Evolutionary conservation across 108 stramenopile species (phyloP), one percentile per base, ranked within the genome.

Genomic region (Hondaea fermentalgiana): DNA sequence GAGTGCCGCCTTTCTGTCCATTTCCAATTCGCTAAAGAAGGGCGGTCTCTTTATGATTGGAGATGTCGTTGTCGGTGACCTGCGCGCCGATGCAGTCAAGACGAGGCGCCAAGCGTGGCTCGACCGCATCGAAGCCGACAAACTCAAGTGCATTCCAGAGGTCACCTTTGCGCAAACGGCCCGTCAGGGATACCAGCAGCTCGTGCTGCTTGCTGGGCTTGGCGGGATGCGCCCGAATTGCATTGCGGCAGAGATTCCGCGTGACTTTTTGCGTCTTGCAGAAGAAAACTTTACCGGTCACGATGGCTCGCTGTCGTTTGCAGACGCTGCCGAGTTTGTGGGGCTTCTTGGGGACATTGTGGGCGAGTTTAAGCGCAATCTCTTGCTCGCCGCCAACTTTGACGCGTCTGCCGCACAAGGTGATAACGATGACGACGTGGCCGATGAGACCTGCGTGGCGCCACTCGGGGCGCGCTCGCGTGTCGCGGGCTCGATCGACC

Each of bases 161-260:
- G 45, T 87, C 44, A 72, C 59, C 35, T 57, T 57, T 57, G 89
- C 45, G 16, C 8, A 4, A 44, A 23, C 55, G 29, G 53, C 44
- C 4, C 89, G 89, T 21, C 8, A n/a, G 12, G 89, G 44, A 5
- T 53, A 51, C 49, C 89, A 89, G 60, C 89, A 88, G 57, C 83
- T 89, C 8, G 87, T 87, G 42, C 2, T 89, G 43, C 8, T 35
- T 17, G 16, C 55, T 12, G 89, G 89, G 1, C 72, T 89, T 17
- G 89, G 89, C 23, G 89, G 89, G 29, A 88, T 89, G 87, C 89
- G 88, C 88, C 89, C 89, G 1, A 76, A 89, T 49, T 88, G 35
- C 60, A 57, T 89, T 8, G 29, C n/a, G 14, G 14, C 59, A 23
- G 47, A 51, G 51, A 17, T 89, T 4, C 59, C 83, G 25, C 14